Evolutionary conservation across 345 rosid genomes (phyloP), one percentile per base, ranked within the genome.

Genomic region (Litchi chinensis): DNA sequence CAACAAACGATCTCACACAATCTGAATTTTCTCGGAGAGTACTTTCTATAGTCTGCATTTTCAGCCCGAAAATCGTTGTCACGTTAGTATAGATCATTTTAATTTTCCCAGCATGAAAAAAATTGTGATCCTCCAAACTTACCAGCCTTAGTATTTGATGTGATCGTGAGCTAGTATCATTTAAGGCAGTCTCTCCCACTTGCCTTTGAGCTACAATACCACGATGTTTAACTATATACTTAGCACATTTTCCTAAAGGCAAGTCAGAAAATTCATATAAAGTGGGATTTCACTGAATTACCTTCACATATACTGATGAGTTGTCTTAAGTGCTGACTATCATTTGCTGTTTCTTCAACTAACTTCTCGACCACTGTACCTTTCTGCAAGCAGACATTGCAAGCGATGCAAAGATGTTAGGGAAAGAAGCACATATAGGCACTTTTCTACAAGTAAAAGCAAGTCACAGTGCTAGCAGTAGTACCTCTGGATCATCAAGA

Each of bases 121-220:
- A 75, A 70, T 6, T 26, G 60, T 41, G 74, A 72, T 77, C 62
- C 50, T 56, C 65, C 69, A 78, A 81, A 79, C 80, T 76, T 82
- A 94, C 99, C 95, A 97, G 93, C 81, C 98, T 90, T 82, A 97
- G 92, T 48, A 97, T 97, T 83, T 94, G 98, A 87, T 97, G 99
- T 72, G 99, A 97, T 83, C 99, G 84, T 12, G 99, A 97, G 78
- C 99, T 97, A 21, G 93, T 90, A 83, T 97, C 98, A 83, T 97
- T 97, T 82, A 97, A 87, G 75, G 97, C 97, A 71, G 99, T 97
- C 89, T 97, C 98, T 73, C 99, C 99, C 85, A 94, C 99, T 92
- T 94, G 98, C 79, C 99, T 92, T 90, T 97, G 99, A 78, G 99
- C 99, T 97, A 76, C 78, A 79, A 73, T 50, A 7, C 80, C 64